Evolutionary conservation across 2,329 filamentous ascomycete species (phyloP).

Genomic region (Coniochaeta hoffmannii): DNA sequence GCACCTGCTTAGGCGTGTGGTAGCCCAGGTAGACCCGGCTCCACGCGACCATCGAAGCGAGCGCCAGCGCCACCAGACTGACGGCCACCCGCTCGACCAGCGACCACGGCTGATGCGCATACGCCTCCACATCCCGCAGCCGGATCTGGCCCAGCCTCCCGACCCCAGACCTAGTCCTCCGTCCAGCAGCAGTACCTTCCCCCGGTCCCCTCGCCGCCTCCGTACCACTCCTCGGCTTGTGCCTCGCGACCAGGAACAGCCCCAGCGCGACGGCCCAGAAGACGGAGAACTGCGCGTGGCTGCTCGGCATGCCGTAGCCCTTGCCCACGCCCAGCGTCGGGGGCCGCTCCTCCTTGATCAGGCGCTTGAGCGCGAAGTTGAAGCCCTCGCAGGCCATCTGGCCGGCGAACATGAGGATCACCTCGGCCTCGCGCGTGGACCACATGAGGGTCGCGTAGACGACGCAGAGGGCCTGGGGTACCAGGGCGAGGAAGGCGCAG

Average conservation of each 20-base stretch:
- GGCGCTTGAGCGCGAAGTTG: constrained; percentile 82
- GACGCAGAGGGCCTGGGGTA: constrained; percentile 86
- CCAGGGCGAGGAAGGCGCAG: constrained; percentile 88
- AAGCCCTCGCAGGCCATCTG: constrained; percentile 87
- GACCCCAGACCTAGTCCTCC: background rate
- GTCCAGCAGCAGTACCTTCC: background rate
- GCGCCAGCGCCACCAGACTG: constrained; percentile 47
- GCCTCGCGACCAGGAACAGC: constrained; percentile 78
- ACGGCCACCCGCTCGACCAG: constrained; percentile 50
- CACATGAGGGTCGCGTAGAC: constrained; percentile 86
- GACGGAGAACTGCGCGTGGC: constrained; percentile 88
- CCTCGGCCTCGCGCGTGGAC: constrained; percentile 84
- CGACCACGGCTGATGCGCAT: constrained; percentile 48
- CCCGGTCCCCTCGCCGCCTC: constrained; percentile 1
- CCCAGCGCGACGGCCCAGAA: constrained; percentile 83
- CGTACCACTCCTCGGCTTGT: constrained; percentile 45
- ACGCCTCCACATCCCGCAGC: constrained; percentile 16
- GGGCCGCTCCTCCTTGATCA: constrained; percentile 88
- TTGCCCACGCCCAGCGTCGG: constrained; percentile 75
- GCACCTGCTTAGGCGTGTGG: constrained; percentile 80
- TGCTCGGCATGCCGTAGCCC: constrained; percentile 94
- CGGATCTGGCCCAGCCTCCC: background rate
- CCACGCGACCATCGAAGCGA: constrained; percentile 64
- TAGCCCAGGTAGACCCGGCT: constrained; percentile 90
- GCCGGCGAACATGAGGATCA: constrained; percentile 82